Evolutionary conservation across 768 basidiomycete species (phyloP), one percentile per base, ranked within the genome.

Genomic region (Megacollybia marginata): DNA sequence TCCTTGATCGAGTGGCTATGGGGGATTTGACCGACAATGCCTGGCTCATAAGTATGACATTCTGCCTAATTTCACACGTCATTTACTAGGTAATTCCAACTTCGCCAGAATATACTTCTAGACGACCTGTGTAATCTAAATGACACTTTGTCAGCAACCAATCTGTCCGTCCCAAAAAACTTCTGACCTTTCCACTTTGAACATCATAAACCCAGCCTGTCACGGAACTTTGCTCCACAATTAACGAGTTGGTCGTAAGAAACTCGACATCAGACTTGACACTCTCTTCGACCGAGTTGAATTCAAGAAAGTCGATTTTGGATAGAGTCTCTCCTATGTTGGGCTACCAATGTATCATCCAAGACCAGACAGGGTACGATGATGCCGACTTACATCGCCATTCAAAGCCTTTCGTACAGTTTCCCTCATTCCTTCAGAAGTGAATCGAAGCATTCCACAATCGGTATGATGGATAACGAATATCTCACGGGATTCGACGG

Each of bases 191-290:
- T 36, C 77, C 76, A 1, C 67, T 74, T 55, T 76, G 73, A n/a
- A 76, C 73, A 45, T 77, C 71, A 49, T 75, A 74, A 10, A 79
- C 62, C 78, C 78, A 78, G 0, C 75, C 77, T 2, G 72, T 71
- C 40, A 78, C 62, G 40, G 61, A 61, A 6, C 67, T 69, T 44
- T 63, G 69, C 35, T 68, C 57, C 44, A 69, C 53, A 9, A 77
- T 55, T 9, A 76, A 63, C 2, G 72, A 69, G 48, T 67, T 65
- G 12, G 59, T 60, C 57, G 69, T 67, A 55, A 79, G 54, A 56
- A 61, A 75, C 52, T 63, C 52, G 13, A 79, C 72, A 52, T 79
- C 77, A 2, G 56, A 57, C 57, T 62, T 65, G 28, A 75, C 70
- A 46, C 67, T 66, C 44, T 60, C 57, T 50, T 75, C 70, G 19